Base-by-base conservation (phyloP, 805 yeast genomes). In the Metschnikowia lochheadii region DNA sequence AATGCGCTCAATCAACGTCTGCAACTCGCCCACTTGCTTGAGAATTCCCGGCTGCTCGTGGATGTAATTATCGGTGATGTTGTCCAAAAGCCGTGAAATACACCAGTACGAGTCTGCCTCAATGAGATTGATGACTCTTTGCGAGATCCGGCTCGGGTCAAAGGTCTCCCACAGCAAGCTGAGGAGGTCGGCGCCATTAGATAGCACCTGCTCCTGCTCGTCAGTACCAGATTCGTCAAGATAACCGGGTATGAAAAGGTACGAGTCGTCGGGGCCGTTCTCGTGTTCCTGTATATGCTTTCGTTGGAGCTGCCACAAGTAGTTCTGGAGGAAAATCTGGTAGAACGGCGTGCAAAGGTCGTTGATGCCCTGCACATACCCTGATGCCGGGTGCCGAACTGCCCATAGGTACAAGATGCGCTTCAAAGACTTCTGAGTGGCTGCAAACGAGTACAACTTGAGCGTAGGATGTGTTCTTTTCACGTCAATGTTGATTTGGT, bases 101-200 rank as follows among this genome's bases (percentile, higher is more conserved):
- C 98, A 94, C 99, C 99, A 94, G 70, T 88, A 94, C 2, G 96
- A 85, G 69, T 94, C 99, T 2, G 97, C 97, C 64, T 94, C 99
- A 17, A 92, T 82, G 14, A 81, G 81, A 45, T 81, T 77, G 40
- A 85, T 66, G 15, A 85, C 83, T 40, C 83, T 81, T 26, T 72
- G 65, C 1, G 89, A 82, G 50, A 91, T 64, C 6, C 70, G 68
- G 1, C 65, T 68, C 0, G 96, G 89, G 65, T 90, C 87, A 58
- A 82, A 76, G 17, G 68, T 70, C 49, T 81, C 87, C 15, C 85
- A 75, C 11, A 60, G 61, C 45, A 64, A 63, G n/a, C 50, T 48
- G 44, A 48, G 33, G 31, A 71, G 58, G 6, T 58, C 48, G 3
- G 65, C 62, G 44, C 69, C 75, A 6, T 49, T 29, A 21, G 60